Conservation (phyloP, 768 basidiomycete genomes). For the Glaciozyma martinii region DNA sequence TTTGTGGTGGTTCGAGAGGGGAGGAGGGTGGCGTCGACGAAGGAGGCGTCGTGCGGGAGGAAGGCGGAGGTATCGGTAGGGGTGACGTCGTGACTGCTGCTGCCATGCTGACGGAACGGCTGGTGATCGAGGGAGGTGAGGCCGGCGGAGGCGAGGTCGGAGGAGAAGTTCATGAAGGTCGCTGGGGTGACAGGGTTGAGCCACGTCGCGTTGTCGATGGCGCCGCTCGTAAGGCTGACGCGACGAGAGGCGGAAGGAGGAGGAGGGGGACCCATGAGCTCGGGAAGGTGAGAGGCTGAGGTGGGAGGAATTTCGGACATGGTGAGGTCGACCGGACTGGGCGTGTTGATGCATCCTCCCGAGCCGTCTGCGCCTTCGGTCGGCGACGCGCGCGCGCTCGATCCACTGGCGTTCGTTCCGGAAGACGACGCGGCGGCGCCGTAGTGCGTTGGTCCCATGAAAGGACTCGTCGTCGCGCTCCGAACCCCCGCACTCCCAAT, state of each 20-base stretch:
- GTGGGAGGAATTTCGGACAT: neutral
- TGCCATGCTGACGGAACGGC: no score
- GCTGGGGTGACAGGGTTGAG: constrained; percentile 71
- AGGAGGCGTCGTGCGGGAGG: neutral
- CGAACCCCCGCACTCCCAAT: neutral
- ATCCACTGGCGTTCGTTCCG: no score
- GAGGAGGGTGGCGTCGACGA: neutral
- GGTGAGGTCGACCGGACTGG: constrained; percentile 26
- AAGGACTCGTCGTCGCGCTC: constrained; percentile 26
- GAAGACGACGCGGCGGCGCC: no score
- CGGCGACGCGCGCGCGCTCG: neutral
- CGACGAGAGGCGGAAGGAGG: constrained; percentile 4
- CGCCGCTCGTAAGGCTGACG: neutral
- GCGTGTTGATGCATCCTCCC: constrained; percentile 18
- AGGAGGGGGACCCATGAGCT: constrained; percentile 28
- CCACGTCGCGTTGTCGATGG: neutral
- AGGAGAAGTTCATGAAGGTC: constrained; percentile 65
- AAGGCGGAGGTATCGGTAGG: neutral
- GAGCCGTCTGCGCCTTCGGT: neutral
- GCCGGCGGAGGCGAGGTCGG: neutral
- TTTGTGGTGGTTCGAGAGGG: neutral
- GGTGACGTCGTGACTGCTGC: neutral
- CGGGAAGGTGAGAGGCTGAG: constrained; percentile 6
- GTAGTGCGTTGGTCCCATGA: neutral
- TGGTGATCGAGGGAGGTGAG: neutral